These are phyloP conservation scores for Lepiota venenata DNA, from an alignment of 768 basidiomycete genomes.

Conservation along the genomic window DNA sequence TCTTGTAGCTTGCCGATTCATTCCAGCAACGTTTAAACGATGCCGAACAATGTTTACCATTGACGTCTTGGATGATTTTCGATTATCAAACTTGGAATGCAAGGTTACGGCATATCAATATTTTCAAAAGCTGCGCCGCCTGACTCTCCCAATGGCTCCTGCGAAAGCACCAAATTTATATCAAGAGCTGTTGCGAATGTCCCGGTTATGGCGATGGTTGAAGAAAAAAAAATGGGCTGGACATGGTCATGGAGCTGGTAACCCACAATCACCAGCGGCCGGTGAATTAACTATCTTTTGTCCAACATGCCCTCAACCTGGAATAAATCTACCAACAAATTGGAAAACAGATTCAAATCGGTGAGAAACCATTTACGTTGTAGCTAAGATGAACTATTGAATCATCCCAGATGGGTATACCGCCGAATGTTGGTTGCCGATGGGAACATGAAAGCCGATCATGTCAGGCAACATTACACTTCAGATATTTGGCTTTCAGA, in stretches of 20 bases:
- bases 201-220: background rate
- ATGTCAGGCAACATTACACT: background rate
- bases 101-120: background rate
- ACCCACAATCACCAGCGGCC: too few relatives aligned
- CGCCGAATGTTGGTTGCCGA: background rate
- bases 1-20: background rate
- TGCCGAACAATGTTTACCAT: too few relatives aligned
- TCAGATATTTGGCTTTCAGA: background rate
- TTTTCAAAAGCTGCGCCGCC: constrained; percentile 5
- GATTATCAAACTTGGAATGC: background rate
- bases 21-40: background rate
- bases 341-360: too few relatives aligned
- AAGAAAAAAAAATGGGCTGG: background rate
- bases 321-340: too few relatives aligned
- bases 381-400: too few relatives aligned
- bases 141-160: too few relatives aligned
- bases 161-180: too few relatives aligned
- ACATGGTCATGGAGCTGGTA: background rate
- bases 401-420: background rate
- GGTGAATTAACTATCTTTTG: too few relatives aligned
- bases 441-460: background rate
- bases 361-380: too few relatives aligned
- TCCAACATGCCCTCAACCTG: too few relatives aligned
- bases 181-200: background rate
- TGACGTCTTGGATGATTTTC: too few relatives aligned